These are phyloP conservation scores for Rutstroemia sp. DNA, from an alignment of 2,329 filamentous ascomycete genomes.

Conservation along the genomic window DNA sequence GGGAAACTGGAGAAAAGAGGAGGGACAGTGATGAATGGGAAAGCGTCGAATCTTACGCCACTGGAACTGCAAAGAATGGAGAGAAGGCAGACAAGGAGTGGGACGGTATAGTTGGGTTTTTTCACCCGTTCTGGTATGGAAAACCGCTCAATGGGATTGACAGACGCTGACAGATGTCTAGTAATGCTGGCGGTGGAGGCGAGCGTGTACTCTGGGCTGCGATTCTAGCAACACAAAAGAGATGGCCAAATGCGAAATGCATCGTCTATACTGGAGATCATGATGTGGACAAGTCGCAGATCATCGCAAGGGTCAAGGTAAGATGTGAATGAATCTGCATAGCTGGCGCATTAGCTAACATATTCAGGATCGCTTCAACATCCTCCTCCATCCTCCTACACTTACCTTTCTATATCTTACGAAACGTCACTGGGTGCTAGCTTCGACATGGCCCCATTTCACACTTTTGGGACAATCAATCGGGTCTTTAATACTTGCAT, in stretches of 20 bases:
- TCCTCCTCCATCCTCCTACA: constrained; percentile 74
- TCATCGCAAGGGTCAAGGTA: constrained; percentile 70
- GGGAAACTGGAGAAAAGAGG: constrained; percentile 17
- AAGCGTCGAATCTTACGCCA: constrained; percentile 51
- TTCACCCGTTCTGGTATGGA: constrained; percentile 87
- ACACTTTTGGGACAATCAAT: constrained; percentile 91
- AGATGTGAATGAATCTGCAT: neutral
- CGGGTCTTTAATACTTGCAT: constrained; percentile 78
- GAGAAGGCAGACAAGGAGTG: constrained; percentile 50
- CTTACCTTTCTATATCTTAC: constrained; percentile 86
- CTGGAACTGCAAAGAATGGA: constrained; percentile 37
- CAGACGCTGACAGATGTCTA: constrained; percentile 30
- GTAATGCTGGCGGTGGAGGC: constrained; percentile 91
- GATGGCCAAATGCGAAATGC: constrained; percentile 83
- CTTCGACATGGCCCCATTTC: constrained; percentile 83
- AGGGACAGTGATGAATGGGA: constrained; percentile 60
- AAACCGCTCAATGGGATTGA: neutral
- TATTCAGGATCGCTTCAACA: constrained; percentile 76
- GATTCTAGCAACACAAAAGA: constrained; percentile 79
- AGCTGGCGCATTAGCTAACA: constrained; percentile 3
- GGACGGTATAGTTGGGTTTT: constrained; percentile 87
- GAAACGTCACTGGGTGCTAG: constrained; percentile 77
- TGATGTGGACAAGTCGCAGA: constrained; percentile 71
- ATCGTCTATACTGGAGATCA: constrained; percentile 95
- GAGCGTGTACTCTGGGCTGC: constrained; percentile 96